Percentiles rank a stretch among this genome's conserved stretches.
Conservation (phyloP, 169 alveolate species). For the Plasmodium coatneyi region DNA sequence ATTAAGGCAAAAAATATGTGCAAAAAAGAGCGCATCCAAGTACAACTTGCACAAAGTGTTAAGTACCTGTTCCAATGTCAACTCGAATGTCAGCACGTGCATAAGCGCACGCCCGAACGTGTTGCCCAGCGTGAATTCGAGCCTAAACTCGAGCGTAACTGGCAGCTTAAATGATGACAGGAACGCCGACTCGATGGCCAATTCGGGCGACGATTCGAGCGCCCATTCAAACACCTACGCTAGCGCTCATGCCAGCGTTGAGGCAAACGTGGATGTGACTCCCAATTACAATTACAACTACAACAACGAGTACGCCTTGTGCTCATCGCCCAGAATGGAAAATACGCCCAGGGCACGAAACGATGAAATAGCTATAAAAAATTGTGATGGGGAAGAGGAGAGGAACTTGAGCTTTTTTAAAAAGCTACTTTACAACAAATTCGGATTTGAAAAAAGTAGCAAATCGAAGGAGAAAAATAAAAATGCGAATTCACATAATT, state of each 20-base stretch:
- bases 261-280: not conserved
- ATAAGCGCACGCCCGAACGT: not conserved
- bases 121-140: not conserved
- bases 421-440: not conserved
- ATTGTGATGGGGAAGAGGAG: conserved; percentile 4
- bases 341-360: not conserved
- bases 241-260: not conserved
- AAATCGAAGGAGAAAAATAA: not conserved
- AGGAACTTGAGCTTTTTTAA: conserved; percentile 2
- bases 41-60: not conserved
- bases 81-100: not conserved
- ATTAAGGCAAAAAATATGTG: not conserved
- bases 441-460: conserved; percentile 1
- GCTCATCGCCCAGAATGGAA: not conserved
- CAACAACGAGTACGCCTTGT: not conserved
- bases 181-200: not conserved
- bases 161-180: not conserved
- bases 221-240: not conserved
- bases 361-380: not conserved
- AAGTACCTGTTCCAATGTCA: not conserved
- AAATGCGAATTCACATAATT: not conserved
- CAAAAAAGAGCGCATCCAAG: not conserved
- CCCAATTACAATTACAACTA: not conserved
- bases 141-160: not conserved
- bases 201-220: not conserved